phyloP scores from a whole-genome alignment of 192 early-diverging fungal species.

The Pilaira anomala region DNA sequence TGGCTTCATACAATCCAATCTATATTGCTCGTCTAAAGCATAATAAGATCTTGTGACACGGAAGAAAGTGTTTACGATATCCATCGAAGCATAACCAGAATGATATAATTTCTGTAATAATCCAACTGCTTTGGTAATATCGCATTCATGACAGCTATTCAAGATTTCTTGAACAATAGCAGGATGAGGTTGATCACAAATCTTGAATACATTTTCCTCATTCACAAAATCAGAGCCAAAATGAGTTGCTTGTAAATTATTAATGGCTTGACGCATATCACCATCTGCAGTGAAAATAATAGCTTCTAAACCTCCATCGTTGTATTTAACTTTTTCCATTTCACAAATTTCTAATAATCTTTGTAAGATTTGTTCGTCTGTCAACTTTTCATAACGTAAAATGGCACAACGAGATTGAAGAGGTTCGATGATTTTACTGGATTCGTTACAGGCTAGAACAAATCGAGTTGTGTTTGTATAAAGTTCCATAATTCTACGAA shows the following conservation, averaged over 20 bases:
- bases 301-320: conserved; percentile 86
- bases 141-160: conserved; percentile 58
- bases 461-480: conserved; percentile 95
- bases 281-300: conserved; percentile 95
- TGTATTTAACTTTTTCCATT: conserved; percentile 81
- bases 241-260: conserved; percentile 89
- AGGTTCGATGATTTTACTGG: conserved; percentile 96
- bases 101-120: conserved; percentile 70
- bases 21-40: conserved; percentile 75
- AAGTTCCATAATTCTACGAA: conserved; percentile 97
- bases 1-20: conserved; percentile 86
- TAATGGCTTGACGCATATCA: conserved; percentile 98
- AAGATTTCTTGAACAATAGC: conserved; percentile 75
- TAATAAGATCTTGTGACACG: conserved; percentile 79
- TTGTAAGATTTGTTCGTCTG: conserved; percentile 73
- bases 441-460: conserved; percentile 94
- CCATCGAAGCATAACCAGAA: conserved; percentile 83
- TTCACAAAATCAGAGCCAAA: conserved; percentile 85
- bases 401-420: conserved; percentile 96
- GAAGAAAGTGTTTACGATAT: conserved; percentile 91
- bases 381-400: conserved; percentile 78
- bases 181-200: conserved; percentile 97
- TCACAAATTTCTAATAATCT: conserved; percentile 84
- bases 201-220: conserved; percentile 91
- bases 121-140: conserved; percentile 71